A percentile compares a stretch with the other conserved stretches of the same genome.
These are phyloP conservation scores for Crithidia acanthocephali DNA, from an alignment of 208 protist species.

Conservation along the genomic window DNA sequence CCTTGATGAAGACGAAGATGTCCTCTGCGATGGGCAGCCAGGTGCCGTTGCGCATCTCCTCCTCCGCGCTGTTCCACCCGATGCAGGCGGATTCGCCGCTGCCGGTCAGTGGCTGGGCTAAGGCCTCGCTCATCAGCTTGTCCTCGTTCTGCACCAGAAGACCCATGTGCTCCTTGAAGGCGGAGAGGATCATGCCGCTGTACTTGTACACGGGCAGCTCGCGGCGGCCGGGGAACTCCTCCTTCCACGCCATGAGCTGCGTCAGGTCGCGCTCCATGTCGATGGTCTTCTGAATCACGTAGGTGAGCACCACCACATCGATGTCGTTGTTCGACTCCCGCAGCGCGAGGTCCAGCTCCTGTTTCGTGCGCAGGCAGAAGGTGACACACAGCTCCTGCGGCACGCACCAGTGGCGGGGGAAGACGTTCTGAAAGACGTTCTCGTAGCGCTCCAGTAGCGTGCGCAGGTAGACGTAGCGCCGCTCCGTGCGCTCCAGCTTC, in stretches of 20 bases:
- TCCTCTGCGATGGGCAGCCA: conserved; percentile 86
- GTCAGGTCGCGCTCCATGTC: conserved; percentile 93
- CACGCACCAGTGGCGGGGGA: conserved; percentile 92
- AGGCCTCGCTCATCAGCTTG: conserved; percentile 82
- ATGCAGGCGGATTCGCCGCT: conserved; percentile 70
- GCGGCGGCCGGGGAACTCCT: conserved; percentile 62
- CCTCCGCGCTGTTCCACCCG: conserved; percentile 70
- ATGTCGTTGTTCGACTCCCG: conserved; percentile 71
- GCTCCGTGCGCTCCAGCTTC: conserved; percentile 89
- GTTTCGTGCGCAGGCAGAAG: conserved; percentile 92
- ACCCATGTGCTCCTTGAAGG: conserved; percentile 86
- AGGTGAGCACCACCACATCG: conserved; percentile 88
- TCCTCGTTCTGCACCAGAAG: conserved; percentile 85
- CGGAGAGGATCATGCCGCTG: conserved; percentile 83
- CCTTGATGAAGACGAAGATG: conserved; percentile 92
- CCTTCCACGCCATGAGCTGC: conserved; percentile 77
- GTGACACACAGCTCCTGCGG: conserved; percentile 91
- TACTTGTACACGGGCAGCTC: conserved; percentile 81
- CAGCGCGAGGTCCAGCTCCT: conserved; percentile 85
- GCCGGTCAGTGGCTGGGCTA: conserved; percentile 85
- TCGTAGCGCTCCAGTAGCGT: conserved; percentile 83
- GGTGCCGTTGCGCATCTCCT: conserved; percentile 56
- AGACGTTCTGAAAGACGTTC: conserved; percentile 76
- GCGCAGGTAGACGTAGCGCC: conserved; percentile 92
- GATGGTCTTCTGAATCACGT: conserved; percentile 93